These are phyloP conservation scores for Macaranga tanarius DNA, from an alignment of 441 rosid genomes.

Conservation along the genomic window DNA sequence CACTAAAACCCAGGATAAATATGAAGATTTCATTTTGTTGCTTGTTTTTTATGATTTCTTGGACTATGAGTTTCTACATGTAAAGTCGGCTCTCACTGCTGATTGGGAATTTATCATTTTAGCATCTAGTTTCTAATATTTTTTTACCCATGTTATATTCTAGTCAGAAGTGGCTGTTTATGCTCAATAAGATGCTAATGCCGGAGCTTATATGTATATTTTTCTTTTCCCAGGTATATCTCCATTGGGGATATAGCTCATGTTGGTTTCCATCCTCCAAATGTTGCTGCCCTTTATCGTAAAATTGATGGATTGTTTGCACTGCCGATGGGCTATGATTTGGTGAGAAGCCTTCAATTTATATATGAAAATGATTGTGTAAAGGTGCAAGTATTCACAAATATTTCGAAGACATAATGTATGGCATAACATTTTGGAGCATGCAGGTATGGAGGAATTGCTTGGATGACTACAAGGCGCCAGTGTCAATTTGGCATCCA, in stretches of 20 bases:
- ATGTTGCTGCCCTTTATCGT: slow-evolving; percentile 83
- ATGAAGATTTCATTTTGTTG: no score
- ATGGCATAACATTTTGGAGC: slow-evolving; percentile 1
- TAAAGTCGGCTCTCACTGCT: not conserved
- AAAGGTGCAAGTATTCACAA: not conserved
- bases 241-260: slow-evolving; percentile 89
- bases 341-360: slow-evolving; percentile 47
- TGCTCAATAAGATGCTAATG: not conserved
- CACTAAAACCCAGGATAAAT: no score
- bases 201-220: not conserved
- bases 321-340: slow-evolving; percentile 84
- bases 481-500: slow-evolving; percentile 92
- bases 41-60: no score
- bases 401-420: not conserved
- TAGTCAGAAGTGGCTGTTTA: not conserved
- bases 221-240: slow-evolving; percentile 50
- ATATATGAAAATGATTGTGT: no score
- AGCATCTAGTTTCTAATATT: not conserved
- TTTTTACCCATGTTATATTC: not conserved
- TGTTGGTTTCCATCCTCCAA: slow-evolving; percentile 84
- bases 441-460: slow-evolving; percentile 97
- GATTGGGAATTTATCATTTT: not conserved
- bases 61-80: no score
- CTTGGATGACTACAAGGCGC: slow-evolving; percentile 61
- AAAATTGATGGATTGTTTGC: slow-evolving; percentile 52